A percentile compares a stretch with the other conserved stretches of the same genome.
phyloP scores from a whole-genome alignment of 2,329 filamentous ascomycete genomes.

The Paraphaeosphaeria sporulosa region DNA sequence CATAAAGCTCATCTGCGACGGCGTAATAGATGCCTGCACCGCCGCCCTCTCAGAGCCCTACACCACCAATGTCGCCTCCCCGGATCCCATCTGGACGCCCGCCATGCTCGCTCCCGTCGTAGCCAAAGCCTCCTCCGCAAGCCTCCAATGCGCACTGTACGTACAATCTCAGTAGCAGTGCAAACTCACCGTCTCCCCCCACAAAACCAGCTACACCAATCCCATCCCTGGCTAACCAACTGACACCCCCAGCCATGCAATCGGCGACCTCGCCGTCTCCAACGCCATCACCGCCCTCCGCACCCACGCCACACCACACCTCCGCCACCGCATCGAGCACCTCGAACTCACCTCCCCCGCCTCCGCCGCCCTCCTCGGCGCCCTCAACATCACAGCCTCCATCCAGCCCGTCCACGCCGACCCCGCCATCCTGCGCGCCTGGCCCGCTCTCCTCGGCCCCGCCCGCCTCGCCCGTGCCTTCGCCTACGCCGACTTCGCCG shows the following conservation, averaged over 20 bases:
- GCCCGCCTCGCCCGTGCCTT: conserved; percentile 66
- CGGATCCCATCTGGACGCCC: conserved; percentile 63
- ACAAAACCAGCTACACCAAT: no score
- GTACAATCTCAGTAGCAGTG: no score
- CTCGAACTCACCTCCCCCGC: conserved; percentile 64
- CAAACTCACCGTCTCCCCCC: no score
- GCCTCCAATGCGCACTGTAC: conserved; percentile 65
- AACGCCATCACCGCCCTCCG: conserved; percentile 66
- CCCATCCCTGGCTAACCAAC: no score
- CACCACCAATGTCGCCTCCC: conserved; percentile 53
- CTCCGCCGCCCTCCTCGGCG: conserved; percentile 65
- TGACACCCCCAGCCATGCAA: conserved; percentile 58
- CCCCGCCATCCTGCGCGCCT: conserved; percentile 68
- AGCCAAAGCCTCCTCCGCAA: conserved; percentile 59
- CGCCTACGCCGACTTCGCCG: conserved; percentile 68
- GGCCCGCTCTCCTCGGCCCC: conserved; percentile 64
- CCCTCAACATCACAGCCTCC: conserved; percentile 76
- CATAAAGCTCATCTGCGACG: conserved; percentile 71
- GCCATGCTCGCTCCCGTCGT: conserved; percentile 63
- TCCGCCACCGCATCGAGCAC: conserved; percentile 70
- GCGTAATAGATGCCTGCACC: conserved; percentile 71
- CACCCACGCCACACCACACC: conserved; percentile 50
- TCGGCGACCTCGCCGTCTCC: conserved; percentile 66
- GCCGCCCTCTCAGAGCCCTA: conserved; percentile 68
- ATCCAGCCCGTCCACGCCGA: conserved; percentile 95